Base-by-base conservation (phyloP, 140 eudicot genomes). In the Bidens hawaiensis region DNA sequence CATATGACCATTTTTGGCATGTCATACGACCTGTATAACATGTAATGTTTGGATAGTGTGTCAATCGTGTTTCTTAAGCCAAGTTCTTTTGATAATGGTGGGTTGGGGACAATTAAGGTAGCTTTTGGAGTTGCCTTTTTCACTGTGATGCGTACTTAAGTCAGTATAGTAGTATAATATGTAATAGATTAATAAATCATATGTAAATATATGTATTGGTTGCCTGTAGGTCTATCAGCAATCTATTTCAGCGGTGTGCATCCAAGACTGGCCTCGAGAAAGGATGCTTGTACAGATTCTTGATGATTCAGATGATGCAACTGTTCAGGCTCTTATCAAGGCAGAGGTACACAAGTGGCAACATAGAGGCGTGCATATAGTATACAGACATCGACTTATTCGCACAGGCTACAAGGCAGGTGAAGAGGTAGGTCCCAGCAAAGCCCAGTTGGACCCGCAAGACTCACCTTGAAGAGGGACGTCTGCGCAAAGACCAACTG, bases 391-490 rank as follows among this genome's bases (percentile, higher is more conserved):
- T 56, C 90, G 97, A 13, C 88, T 86, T 64, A 59, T 79, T 59
- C 87, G 94, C 42, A 83, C 95, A 40, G 97, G 97, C 64, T 90
- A 90, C 64, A 90, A 90, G 60, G 95, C 97, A 17, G n/a, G n/a
- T n/a, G n/a, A n/a, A n/a, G n/a, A n/a, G n/a, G n/a, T n/a, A n/a
- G n/a, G n/a, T n/a, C n/a, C n/a, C n/a, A n/a, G n/a, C n/a, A n/a
- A n/a, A n/a, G n/a, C n/a, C n/a, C n/a, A n/a, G n/a, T n/a, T n/a
- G n/a, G n/a, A n/a, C n/a, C n/a, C n/a, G n/a, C n/a, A n/a, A n/a
- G n/a, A n/a, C n/a, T n/a, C n/a, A n/a, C n/a, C n/a, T n/a, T n/a
- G n/a, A n/a, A n/a, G n/a, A n/a, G n/a, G n/a, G n/a, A n/a, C n/a
- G n/a, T n/a, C n/a, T n/a, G n/a, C n/a, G n/a, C n/a, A n/a, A n/a